Percentiles rank a stretch among this genome's conserved stretches.
Evolutionary conservation across 2,329 filamentous ascomycete genomes (phyloP).

Genomic region (Mycosphaerella sp.): DNA sequence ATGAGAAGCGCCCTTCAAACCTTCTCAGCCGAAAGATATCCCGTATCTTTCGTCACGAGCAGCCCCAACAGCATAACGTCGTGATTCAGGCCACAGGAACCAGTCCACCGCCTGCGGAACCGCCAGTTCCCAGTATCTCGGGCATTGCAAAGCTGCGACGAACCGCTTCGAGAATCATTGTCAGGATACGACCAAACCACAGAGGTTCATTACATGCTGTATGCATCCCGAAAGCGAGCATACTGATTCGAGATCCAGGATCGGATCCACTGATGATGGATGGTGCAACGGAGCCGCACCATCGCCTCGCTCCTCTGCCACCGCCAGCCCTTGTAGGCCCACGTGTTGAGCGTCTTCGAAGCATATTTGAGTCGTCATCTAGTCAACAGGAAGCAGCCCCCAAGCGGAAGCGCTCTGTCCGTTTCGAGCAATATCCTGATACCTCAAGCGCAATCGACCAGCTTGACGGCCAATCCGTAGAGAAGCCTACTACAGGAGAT

Average conservation of each 20-base stretch:
- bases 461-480: slow-evolving; percentile 20
- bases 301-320: slow-evolving; percentile 22
- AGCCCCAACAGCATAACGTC: neutral
- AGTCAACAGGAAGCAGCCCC: slow-evolving; percentile 9
- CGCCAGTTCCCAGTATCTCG: neutral
- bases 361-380: slow-evolving; percentile 13
- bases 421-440: slow-evolving; percentile 15
- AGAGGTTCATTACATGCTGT: neutral
- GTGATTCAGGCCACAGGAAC: neutral
- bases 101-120: slow-evolving; percentile 4
- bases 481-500: neutral
- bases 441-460: slow-evolving; percentile 12
- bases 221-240: neutral
- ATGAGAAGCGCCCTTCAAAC: neutral
- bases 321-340: slow-evolving; percentile 16
- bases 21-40: slow-evolving; percentile 12
- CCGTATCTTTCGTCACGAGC: slow-evolving; percentile 13
- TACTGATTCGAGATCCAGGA: neutral
- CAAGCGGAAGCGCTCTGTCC: slow-evolving; percentile 26
- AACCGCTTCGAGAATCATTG: slow-evolving; percentile 15
- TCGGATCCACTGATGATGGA: slow-evolving; percentile 11
- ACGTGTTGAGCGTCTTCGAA: slow-evolving; percentile 3
- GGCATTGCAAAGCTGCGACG: slow-evolving; percentile 14
- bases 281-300: slow-evolving; percentile 19
- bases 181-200: slow-evolving; percentile 2